Evolutionary conservation across 495 filamentous ascomycete genomes (phyloP), one percentile per base, ranked within the genome.

Genomic region (Hyaloscypha variabilis): DNA sequence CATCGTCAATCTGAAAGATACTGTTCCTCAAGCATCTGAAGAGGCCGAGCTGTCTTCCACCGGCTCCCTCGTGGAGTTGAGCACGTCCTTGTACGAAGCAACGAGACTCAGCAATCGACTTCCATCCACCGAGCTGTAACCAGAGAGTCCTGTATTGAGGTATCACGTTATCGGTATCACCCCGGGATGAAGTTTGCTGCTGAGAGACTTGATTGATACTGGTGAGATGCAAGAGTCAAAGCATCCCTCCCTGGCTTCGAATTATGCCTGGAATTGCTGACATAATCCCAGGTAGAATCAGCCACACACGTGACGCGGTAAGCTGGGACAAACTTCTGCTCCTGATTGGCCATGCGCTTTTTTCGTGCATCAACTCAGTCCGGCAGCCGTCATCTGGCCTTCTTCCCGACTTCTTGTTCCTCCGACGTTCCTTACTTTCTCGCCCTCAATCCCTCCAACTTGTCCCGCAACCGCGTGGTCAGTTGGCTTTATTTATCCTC

Each of bases 21-120:
- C 31, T 5, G 30, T 51, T 31, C 23, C 42, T 64, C 19, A 34
- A 65, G 62, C 67, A 71, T 71, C 62, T 26, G 52, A 58, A 55
- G 6, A 1, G 25, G 49, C 49, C 5, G 31, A 36, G 31, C 5
- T 36, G 31, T 36, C 6, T 13, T 13, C 31, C 31, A 36, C 31
- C 5, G 31, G 6, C 31, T 36, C 31, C 31, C 13, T 36, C 31
- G 31, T 5, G 6, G 31, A 36, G 13, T 13, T 36, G 31, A 36
- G 31, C 31, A 36, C 6, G 5, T 36, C 31, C 31, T 36, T 36
- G 31, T 13, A 36, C 31, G 31, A 36, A 13, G 31, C 31, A 36
- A 36, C 31, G 13, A 5, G 31, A 36, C 31, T 36, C 31, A 36
- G 31, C 31, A 36, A 36, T 36, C 13, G 31, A 13, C 31, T 36